Conservation (phyloP, 2,329 filamentous ascomycete species). For the Annulohypoxylon truncatum region DNA sequence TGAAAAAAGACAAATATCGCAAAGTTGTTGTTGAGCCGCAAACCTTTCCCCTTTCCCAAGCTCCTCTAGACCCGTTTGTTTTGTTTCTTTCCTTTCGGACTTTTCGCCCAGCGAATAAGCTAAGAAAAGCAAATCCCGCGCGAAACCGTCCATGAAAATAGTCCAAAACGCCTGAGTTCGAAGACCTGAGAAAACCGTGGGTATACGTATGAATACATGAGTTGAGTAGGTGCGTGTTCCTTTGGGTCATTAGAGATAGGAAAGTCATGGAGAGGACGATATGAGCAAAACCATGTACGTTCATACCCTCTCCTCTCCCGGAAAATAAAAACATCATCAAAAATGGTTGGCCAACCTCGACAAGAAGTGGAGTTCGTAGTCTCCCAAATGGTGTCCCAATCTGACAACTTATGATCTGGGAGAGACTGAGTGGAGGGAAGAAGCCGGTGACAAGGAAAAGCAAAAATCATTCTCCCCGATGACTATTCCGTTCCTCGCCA, state of each 20-base stretch:
- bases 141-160: constrained; percentile 37
- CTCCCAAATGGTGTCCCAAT: constrained; percentile 64
- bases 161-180: constrained; percentile 30
- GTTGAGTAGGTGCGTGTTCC: constrained; percentile 40
- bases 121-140: constrained; percentile 29
- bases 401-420: constrained; percentile 56
- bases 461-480: constrained; percentile 39
- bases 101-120: constrained; percentile 34
- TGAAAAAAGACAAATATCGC: constrained; percentile 20
- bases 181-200: constrained; percentile 30
- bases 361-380: constrained; percentile 61
- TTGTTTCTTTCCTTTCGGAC: constrained; percentile 38
- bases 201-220: constrained; percentile 29
- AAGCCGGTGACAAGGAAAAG: constrained; percentile 52
- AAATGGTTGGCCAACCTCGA: constrained; percentile 63
- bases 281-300: constrained; percentile 50
- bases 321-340: constrained; percentile 54
- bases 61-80: constrained; percentile 24
- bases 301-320: constrained; percentile 55
- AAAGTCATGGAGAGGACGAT: constrained; percentile 42
- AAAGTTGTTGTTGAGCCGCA: constrained; percentile 28
- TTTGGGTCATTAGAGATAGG: constrained; percentile 49
- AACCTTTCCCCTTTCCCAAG: constrained; percentile 42
- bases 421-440: constrained; percentile 53
- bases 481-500: constrained; percentile 44